Evolutionary conservation across 129 eudicot species (phyloP), one percentile per base, ranked within the genome.

Genomic region (Escallonia rubra): DNA sequence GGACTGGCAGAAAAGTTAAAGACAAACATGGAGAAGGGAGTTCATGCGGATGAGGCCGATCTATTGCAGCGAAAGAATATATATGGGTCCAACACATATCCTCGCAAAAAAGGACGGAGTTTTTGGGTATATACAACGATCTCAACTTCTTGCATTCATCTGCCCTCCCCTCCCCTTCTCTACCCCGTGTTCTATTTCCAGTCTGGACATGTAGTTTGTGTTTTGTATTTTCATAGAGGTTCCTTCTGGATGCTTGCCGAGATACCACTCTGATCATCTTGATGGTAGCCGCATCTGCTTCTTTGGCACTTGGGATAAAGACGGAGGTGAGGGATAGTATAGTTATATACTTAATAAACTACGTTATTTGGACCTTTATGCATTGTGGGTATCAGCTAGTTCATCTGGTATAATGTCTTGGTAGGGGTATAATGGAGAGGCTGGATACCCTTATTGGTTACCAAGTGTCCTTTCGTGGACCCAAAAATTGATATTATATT

Each of bases 271-370:
- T 92, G 64, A 86, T 92, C 64, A 92, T 92, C 65, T 82, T 92
- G 89, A 92, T 92, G 95, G 91, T 92, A 38, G 98, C 98, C 78
- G 96, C 98, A 53, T 90, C 96, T 74, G 98, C 98, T 72, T 88
- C 96, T 57, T 78, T 92, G 76, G 98, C 89, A 11, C 81, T 92
- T 68, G 96, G 98, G 47, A 92, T 92, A 64, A 92, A 92, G 73
- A 83, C 96, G 6, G 96, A 92, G 98, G 98, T 86, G 67, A 75
- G 85, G 9, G 63, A 48, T 14, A 59, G 58, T 34, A 42, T 44
- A 60, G 16, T 50, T 80, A 5, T 10, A 46, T 59, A 23, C 4
- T n/a, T 55, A 55, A 4, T 4, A 55, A 5, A 23, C 34, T 23
- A 23, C 34, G 34, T 23, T 23, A 23, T 23, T 23, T 23, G 34